Base-by-base conservation (phyloP, 2,329 filamentous ascomycete species). In the Alternaria longipes region DNA sequence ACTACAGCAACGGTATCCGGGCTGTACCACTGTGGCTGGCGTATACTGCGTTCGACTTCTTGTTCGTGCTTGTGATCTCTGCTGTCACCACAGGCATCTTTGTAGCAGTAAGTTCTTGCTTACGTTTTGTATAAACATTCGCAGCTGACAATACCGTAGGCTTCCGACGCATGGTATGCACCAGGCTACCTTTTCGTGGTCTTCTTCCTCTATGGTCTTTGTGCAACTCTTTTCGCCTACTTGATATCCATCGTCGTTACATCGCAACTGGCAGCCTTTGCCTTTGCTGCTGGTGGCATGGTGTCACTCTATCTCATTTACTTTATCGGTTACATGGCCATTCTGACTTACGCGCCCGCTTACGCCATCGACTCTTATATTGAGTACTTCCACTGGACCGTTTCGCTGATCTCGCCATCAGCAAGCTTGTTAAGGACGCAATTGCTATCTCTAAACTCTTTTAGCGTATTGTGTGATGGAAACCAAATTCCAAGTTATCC, bases 1-100 rank as follows among this genome's bases (percentile, higher is more conserved):
- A 97, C 77, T 97, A 97, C 79, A 96, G 92, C 55, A 97, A 97
- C 73, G 94, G 94, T 47, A 93, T 97, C 28, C 85, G 91, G 12
- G 90, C 91, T 0, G 82, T 91, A 8, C 92, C 93, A 0, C 82
- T 97, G 2, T 97, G 94, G 94, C 79, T 92, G 5, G 92, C 94
- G 1, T 96, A 97, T 73, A 83, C 91, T 1, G 73, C 84, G 0
- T 97, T 97, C 72, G 94, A 97, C 79, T 93, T 94, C 65, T 75
- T 86, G 44, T 88, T 96, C 57, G 89, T 93, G 1, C 74, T 96
- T 14, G 70, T 87, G 4, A 86, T 89, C 26, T 89, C 89, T 20
- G 88, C 88, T 8, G 71, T 95, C 9, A 84, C 87, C 8, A 87
- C 89, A 22, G 87, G 87, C 26, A 87, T 97, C 22, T 93, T 93